Percentiles rank a stretch among this genome's conserved stretches.
phyloP scores from a whole-genome alignment of 2,329 filamentous ascomycete genomes.

The Colletotrichum abscissum region DNA sequence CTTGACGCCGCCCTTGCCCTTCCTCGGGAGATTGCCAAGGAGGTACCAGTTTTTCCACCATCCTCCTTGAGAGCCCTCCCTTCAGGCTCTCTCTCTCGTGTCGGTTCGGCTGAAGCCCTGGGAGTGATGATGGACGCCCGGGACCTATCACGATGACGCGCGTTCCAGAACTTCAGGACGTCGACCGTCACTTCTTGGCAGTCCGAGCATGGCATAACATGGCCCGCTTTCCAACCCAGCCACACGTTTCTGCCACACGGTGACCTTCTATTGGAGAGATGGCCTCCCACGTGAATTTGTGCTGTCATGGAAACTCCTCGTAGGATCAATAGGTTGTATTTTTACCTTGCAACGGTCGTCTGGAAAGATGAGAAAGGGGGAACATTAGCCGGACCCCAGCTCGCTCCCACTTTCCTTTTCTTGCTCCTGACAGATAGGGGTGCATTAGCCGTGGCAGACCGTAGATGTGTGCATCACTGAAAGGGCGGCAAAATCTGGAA shows the following conservation, averaged over 20 bases:
- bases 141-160: constrained; percentile 9
- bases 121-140: not conserved
- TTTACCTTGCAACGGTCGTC: not conserved
- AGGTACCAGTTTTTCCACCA: not conserved
- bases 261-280: not conserved
- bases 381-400: constrained; percentile 8
- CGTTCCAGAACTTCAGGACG: constrained; percentile 20
- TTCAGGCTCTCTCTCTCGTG: not conserved
- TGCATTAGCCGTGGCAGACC: too few relatives aligned
- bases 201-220: not conserved
- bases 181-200: constrained; percentile 15
- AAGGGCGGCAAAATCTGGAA: too few relatives aligned
- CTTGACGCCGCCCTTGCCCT: constrained; percentile 4
- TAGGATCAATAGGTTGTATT: not conserved
- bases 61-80: too few relatives aligned
- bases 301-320: not conserved
- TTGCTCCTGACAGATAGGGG: not conserved
- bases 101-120: not conserved
- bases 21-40: constrained; percentile 19
- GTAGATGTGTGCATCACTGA: too few relatives aligned
- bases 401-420: constrained; percentile 13
- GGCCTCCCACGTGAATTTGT: not conserved
- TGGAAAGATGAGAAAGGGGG: not conserved
- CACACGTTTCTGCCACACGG: not conserved
- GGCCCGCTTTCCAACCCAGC: constrained; percentile 3